phyloP scores from a whole-genome alignment of 257 asterid genomes.

The Euphrasia confusa region DNA sequence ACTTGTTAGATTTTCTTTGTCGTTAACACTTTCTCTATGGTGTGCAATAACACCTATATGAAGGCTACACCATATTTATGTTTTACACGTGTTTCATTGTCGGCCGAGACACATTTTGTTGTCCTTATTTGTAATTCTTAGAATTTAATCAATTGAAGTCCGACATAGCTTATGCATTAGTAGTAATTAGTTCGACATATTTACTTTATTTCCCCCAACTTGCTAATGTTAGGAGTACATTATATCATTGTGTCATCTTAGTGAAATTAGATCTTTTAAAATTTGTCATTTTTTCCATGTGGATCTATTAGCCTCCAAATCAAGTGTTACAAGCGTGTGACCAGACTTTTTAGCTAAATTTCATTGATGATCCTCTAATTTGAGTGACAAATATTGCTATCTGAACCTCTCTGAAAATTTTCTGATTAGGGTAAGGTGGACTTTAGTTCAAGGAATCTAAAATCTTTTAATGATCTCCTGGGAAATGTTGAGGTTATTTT shows the following conservation, averaged over 20 bases:
- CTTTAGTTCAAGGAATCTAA: neutral
- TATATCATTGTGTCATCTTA: slow-evolving; percentile 9
- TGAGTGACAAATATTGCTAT: neutral
- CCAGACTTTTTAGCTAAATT: neutral
- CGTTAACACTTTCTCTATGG: slow-evolving; percentile 5
- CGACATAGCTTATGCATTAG: slow-evolving; percentile 9
- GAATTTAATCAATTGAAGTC: slow-evolving; percentile 9
- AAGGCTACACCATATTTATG: neutral
- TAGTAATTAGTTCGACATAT: slow-evolving; percentile 1
- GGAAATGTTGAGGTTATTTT: neutral
- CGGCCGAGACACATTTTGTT: neutral
- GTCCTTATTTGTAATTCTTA: slow-evolving; percentile 7
- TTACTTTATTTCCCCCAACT: neutral
- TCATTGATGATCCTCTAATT: slow-evolving; percentile 8
- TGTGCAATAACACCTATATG: neutral
- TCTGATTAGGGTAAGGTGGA: neutral
- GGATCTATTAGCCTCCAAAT: slow-evolving; percentile 1
- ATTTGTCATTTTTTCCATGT: neutral
- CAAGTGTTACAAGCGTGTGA: neutral
- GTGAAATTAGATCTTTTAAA: neutral
- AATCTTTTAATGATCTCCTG: slow-evolving; percentile 1
- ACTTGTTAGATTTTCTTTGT: slow-evolving; percentile 17
- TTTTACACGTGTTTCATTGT: slow-evolving; percentile 11
- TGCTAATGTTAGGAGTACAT: neutral
- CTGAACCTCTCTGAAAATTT: neutral